A percentile compares a stretch with the other conserved stretches of the same genome.
These are phyloP conservation scores for Gentiana macrophylla DNA, from an alignment of 257 asterid genomes.

Conservation along the genomic window DNA sequence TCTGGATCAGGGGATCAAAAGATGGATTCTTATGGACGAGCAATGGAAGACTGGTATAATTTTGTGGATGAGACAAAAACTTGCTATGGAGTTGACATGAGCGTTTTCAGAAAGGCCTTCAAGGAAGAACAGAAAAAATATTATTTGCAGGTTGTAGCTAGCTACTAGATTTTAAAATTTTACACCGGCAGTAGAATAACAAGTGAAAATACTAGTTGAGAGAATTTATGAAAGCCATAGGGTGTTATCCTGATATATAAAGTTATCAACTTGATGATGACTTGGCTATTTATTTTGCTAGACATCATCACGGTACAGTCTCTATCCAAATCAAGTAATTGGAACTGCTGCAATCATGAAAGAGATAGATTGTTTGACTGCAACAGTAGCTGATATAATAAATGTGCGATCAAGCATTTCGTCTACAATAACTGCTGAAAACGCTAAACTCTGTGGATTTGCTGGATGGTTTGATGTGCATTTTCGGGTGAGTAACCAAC, in stretches of 20 bases:
- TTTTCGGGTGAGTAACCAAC: conserved; percentile 54
- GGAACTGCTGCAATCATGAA: conserved; percentile 61
- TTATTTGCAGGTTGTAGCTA: conserved; percentile 63
- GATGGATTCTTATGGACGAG: conserved; percentile 46
- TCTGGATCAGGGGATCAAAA: conserved; percentile 65
- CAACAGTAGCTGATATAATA: conserved; percentile 52
- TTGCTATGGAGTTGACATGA: conserved; percentile 86
- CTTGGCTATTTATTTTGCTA: conserved; percentile 4
- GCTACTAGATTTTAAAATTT: conserved; percentile 1
- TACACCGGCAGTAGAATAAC: neutral
- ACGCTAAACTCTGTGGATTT: conserved; percentile 65
- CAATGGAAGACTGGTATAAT: conserved; percentile 67
- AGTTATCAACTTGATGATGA: too few species aligned
- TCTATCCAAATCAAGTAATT: conserved; percentile 76
- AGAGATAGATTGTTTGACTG: conserved; percentile 77
- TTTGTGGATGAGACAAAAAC: conserved; percentile 56
- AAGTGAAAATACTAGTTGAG: neutral
- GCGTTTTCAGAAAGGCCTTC: conserved; percentile 61
- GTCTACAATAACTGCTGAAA: conserved; percentile 53
- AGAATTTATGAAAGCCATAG: too few species aligned
- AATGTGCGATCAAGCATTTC: conserved; percentile 45
- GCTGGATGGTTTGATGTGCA: conserved; percentile 99
- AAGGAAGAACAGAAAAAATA: conserved; percentile 63
- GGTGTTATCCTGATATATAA: too few species aligned
- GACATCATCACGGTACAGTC: conserved; percentile 84